Percentiles rank a stretch among this genome's conserved stretches.
These are phyloP conservation scores for Penicillium sp. DNA, from an alignment of 2,329 filamentous ascomycete genomes.

Conservation along the genomic window DNA sequence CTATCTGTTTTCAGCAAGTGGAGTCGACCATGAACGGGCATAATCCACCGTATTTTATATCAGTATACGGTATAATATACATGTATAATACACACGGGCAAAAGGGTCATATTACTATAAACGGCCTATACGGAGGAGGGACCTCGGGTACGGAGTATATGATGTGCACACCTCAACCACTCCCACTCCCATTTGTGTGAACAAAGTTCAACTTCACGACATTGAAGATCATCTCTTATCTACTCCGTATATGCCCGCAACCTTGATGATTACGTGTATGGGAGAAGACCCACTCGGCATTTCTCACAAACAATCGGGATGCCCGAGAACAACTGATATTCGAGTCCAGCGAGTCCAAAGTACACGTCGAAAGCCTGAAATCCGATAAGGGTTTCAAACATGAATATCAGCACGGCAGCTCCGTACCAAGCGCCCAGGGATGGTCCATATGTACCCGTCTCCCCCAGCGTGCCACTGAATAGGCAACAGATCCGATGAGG, in stretches of 20 bases:
- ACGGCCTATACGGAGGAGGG: background rate
- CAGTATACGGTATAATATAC: background rate
- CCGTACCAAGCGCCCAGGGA: background rate
- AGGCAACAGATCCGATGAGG: conserved; percentile 3
- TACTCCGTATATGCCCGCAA: background rate
- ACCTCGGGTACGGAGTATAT: background rate
- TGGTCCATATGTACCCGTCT: background rate
- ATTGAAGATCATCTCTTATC: background rate
- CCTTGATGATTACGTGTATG: no score
- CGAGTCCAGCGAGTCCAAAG: background rate
- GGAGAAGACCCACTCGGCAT: background rate
- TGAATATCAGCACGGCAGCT: background rate
- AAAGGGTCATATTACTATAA: background rate
- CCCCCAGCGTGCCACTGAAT: background rate
- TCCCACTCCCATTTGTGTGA: background rate
- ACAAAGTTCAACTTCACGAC: background rate
- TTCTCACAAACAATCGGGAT: background rate
- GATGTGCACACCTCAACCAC: background rate
- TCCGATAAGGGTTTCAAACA: background rate
- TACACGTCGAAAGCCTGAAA: background rate
- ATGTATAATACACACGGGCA: background rate
- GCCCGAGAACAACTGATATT: background rate
- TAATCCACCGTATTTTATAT: background rate
- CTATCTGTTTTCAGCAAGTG: conserved; percentile 10
- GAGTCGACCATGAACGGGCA: background rate